A percentile compares a stretch with the other conserved stretches of the same genome.
These are phyloP conservation scores for Uronychia binucleata DNA, from an alignment of 73 alveolate genomes.

Conservation along the genomic window DNA sequence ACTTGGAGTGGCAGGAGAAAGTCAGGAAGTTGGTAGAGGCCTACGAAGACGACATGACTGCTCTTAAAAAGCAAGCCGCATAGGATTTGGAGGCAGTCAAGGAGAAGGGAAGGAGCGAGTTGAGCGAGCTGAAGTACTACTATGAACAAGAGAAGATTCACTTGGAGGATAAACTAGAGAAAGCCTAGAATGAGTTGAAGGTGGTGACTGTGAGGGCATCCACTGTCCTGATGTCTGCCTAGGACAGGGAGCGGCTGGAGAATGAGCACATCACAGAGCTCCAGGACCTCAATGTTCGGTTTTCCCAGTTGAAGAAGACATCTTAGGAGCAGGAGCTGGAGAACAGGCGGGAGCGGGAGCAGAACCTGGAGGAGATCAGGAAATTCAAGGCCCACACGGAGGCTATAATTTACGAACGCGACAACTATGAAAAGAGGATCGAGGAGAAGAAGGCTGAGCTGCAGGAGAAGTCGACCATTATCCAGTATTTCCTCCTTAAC, in stretches of 20 bases:
- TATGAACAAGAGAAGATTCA: not conserved
- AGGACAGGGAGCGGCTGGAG: not conserved
- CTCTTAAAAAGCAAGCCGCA: not conserved
- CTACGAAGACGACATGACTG: not conserved
- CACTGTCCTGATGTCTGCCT: not conserved
- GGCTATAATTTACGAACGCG: not conserved
- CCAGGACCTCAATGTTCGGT: not conserved
- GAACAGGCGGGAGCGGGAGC: not conserved
- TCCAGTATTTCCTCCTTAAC: not conserved
- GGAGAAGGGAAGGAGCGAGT: not conserved
- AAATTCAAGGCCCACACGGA: not conserved
- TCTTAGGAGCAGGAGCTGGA: not conserved
- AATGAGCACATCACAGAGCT: not conserved
- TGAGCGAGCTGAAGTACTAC: not conserved
- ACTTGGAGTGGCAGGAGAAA: not conserved
- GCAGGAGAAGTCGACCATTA: not conserved
- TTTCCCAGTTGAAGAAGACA: not conserved
- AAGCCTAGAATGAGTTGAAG: not conserved
- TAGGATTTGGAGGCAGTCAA: not conserved
- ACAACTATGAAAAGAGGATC: not conserved
- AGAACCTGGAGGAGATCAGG: not conserved
- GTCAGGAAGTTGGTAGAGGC: not conserved
- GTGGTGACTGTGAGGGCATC: not conserved
- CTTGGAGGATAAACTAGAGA: not conserved
- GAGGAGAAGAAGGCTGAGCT: not conserved